phyloP scores from a whole-genome alignment of 129 eudicot genomes.

The Helianthus annuus region DNA sequence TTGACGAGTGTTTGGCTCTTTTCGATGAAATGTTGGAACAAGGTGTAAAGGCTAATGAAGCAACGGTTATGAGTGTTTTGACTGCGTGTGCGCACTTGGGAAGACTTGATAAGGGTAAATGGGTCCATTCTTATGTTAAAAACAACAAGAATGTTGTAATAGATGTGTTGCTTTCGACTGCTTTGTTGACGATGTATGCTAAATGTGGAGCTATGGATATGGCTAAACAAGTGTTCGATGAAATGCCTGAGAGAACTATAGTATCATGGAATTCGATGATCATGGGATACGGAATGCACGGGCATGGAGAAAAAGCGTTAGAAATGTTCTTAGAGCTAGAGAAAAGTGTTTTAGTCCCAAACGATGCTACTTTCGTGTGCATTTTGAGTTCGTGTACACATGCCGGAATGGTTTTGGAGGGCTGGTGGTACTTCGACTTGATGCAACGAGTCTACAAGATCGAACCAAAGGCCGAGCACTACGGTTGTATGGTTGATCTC shows the following conservation, averaged over 20 bases:
- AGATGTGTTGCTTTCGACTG: constrained; percentile 60
- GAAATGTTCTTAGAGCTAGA: constrained; percentile 55
- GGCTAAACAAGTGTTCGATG: constrained; percentile 55
- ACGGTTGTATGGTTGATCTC: constrained; percentile 78
- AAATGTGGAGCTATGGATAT: constrained; percentile 70
- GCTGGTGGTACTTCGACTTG: constrained; percentile 69
- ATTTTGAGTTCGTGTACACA: constrained; percentile 65
- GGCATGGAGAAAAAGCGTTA: constrained; percentile 63
- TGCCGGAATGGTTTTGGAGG: constrained; percentile 69
- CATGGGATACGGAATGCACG: constrained; percentile 70
- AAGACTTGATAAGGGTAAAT: constrained; percentile 50
- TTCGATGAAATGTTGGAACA: constrained; percentile 57
- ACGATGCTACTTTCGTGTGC: constrained; percentile 70
- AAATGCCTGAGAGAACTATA: constrained; percentile 56
- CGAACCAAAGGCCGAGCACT: constrained; percentile 70
- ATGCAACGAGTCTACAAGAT: constrained; percentile 66
- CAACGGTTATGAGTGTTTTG: constrained; percentile 56
- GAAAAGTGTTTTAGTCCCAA: constrained; percentile 49
- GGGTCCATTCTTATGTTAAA: constrained; percentile 52
- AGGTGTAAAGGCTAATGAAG: constrained; percentile 51
- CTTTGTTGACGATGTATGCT: constrained; percentile 70
- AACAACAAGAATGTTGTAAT: constrained; percentile 34
- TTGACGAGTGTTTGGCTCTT: constrained; percentile 43
- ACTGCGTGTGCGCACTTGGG: constrained; percentile 65
- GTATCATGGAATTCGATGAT: constrained; percentile 84